These are phyloP conservation scores for Azolla pinnata DNA, from an alignment of 75 land plant genomes.

Conservation along the genomic window DNA sequence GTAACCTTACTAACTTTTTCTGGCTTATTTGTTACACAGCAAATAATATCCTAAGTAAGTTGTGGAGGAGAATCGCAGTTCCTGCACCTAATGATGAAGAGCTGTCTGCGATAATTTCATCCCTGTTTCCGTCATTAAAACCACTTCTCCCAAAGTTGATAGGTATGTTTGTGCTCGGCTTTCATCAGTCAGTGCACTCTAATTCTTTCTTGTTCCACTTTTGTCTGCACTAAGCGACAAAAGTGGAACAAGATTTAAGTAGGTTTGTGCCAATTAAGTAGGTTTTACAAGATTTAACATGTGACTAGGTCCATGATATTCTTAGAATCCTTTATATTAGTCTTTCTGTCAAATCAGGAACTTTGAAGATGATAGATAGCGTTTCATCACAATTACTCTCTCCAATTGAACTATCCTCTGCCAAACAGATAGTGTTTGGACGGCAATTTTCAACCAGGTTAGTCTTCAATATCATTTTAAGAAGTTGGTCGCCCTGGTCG, in stretches of 20 bases:
- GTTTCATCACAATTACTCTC: constrained; percentile 17
- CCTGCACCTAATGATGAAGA: constrained; percentile 46
- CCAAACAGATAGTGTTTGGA: constrained; percentile 14
- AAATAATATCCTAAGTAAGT: constrained; percentile 28
- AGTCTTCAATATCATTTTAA: not conserved
- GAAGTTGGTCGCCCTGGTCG: too few relatives aligned
- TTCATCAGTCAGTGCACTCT: too few relatives aligned
- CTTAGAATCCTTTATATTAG: too few relatives aligned
- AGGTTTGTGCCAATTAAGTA: too few relatives aligned
- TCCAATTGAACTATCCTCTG: not conserved
- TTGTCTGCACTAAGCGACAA: too few relatives aligned
- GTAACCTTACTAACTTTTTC: too few relatives aligned
- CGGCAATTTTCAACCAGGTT: constrained; percentile 29
- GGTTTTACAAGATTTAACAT: too few relatives aligned
- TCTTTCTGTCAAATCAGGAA: constrained; percentile 12
- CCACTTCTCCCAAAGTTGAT: constrained; percentile 41
- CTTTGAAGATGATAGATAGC: constrained; percentile 21
- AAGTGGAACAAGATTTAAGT: too few relatives aligned
- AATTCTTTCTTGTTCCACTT: too few relatives aligned
- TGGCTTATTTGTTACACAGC: constrained; percentile 15
- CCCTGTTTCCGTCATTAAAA: constrained; percentile 49
- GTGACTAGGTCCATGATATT: too few relatives aligned
- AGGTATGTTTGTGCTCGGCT: too few relatives aligned
- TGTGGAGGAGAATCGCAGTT: constrained; percentile 78
- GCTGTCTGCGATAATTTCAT: constrained; percentile 45